Evolutionary conservation across 2,329 filamentous ascomycete species (phyloP).

Genomic region (Gaeumannomyces tritici): DNA sequence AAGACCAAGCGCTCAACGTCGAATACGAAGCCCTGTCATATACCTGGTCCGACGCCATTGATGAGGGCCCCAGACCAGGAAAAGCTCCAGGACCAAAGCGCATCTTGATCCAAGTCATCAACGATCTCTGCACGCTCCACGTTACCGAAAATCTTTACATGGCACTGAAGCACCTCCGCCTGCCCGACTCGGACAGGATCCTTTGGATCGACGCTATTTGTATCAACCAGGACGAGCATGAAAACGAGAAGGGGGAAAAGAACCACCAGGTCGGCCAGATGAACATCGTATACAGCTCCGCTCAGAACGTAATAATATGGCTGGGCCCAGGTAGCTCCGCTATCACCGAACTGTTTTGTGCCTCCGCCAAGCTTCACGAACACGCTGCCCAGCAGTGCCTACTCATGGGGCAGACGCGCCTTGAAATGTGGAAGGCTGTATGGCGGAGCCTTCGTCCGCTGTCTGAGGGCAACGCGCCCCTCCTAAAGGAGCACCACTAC

Average conservation of each 20-base stretch:
- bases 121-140: no score
- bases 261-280: neutral
- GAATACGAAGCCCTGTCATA: slow-evolving; percentile 13
- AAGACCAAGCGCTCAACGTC: neutral
- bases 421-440: neutral
- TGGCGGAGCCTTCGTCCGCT: no score
- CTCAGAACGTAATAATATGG: neutral
- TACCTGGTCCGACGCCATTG: slow-evolving; percentile 7
- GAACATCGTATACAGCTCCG: neutral
- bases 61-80: neutral
- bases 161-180: neutral
- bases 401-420: neutral
- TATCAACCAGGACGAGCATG: neutral
- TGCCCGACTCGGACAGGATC: neutral
- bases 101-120: slow-evolving; percentile 5
- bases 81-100: no score
- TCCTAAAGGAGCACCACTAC: neutral
- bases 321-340: neutral
- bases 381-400: no score
- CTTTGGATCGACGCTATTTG: slow-evolving; percentile 1
- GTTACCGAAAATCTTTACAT: neutral
- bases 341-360: neutral
- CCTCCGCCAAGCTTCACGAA: no score
- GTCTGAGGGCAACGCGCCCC: no score
- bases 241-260: neutral